phyloP scores from a whole-genome alignment of 805 yeast genomes.

The Starmerella floricola region DNA sequence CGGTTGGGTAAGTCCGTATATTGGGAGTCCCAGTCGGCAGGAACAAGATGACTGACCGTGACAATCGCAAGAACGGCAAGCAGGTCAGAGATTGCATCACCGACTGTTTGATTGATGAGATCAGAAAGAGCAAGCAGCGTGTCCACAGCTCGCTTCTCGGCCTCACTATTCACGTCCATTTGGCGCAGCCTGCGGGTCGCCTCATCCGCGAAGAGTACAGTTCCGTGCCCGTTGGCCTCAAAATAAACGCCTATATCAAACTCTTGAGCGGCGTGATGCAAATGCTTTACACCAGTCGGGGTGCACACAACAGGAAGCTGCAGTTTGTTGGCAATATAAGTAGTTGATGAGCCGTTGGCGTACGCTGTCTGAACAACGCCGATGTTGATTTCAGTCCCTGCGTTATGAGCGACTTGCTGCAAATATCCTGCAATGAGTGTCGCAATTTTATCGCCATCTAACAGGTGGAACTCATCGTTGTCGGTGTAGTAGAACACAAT shows the following conservation, averaged over 20 bases:
- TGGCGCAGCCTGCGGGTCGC: constrained; percentile 33
- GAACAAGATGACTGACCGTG: constrained; percentile 43
- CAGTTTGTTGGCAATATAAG: constrained; percentile 48
- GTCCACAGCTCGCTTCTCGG: constrained; percentile 39
- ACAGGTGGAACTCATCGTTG: constrained; percentile 28
- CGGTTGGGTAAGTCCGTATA: constrained; percentile 82
- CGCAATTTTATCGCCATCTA: constrained; percentile 92
- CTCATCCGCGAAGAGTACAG: constrained; percentile 63
- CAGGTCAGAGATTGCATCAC: constrained; percentile 92
- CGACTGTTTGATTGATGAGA: constrained; percentile 92
- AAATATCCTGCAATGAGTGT: constrained; percentile 65
- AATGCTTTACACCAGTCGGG: constrained; percentile 91
- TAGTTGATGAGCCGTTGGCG: constrained; percentile 87
- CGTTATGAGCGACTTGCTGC: constrained; percentile 37
- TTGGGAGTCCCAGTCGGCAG: constrained; percentile 60
- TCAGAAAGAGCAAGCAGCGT: constrained; percentile 50
- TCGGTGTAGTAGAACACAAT: constrained; percentile 54
- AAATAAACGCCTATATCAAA: constrained; percentile 90
- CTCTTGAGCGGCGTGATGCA: constrained; percentile 79
- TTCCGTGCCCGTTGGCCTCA: constrained; percentile 99
- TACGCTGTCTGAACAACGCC: constrained; percentile 97
- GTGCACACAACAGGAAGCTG: constrained; percentile 75
- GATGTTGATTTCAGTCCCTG: constrained; percentile 35
- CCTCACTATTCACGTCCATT: constrained; percentile 32
- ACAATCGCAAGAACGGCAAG: constrained; percentile 61